Evolutionary conservation across 306 rosid species (phyloP).

Genomic region (Citrullus colocynthis): DNA sequence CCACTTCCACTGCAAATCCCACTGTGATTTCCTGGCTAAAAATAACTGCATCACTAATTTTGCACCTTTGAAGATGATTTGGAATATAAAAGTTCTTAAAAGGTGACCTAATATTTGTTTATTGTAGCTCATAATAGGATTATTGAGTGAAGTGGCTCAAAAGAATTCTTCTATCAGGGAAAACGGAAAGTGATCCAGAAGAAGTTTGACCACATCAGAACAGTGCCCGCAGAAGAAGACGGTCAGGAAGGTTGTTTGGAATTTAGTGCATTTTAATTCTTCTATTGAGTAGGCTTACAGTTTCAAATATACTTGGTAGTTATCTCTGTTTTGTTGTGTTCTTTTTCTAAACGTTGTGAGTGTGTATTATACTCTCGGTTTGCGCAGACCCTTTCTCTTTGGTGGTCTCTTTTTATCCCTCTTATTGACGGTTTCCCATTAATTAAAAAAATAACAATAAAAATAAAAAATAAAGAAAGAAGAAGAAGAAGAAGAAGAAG

Average conservation of each 20-base stretch:
- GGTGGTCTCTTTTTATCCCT: neutral
- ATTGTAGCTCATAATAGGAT: too few species aligned
- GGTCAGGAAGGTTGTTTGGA: neutral
- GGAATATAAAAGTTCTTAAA: too few species aligned
- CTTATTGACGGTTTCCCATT: neutral
- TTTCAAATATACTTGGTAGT: neutral
- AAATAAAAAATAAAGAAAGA: too few species aligned
- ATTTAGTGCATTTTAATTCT: neutral
- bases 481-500: neutral
- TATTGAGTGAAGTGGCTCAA: too few species aligned
- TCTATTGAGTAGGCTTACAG: neutral
- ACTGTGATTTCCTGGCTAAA: too few species aligned
- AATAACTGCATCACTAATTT: too few species aligned
- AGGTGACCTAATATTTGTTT: too few species aligned
- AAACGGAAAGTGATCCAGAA: too few species aligned
- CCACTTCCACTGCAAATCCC: neutral
- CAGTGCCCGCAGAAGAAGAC: too few species aligned
- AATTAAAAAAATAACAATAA: neutral
- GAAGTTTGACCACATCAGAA: too few species aligned
- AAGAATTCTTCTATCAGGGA: too few species aligned
- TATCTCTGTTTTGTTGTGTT: neutral
- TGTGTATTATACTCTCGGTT: neutral
- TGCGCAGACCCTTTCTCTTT: neutral
- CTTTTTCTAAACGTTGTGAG: neutral
- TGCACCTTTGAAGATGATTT: too few species aligned